Percentiles rank a stretch among this genome's conserved stretches.
Conservation (phyloP, 306 rosid genomes). For the Prunus mume region DNA sequence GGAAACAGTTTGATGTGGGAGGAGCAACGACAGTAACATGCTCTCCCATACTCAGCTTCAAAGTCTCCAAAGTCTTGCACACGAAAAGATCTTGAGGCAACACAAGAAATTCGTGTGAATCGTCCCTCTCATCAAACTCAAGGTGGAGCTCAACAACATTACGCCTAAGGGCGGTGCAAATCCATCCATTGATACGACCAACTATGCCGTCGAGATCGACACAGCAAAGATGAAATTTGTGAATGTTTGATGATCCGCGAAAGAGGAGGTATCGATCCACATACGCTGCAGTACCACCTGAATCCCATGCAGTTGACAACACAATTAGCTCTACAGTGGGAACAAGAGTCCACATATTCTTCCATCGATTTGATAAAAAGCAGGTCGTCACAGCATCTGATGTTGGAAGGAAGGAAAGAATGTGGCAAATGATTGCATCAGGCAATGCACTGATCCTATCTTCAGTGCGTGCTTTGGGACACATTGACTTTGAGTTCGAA, state of each 20-base stretch:
- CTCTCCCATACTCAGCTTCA: background rate
- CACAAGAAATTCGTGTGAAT: background rate
- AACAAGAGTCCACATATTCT: background rate
- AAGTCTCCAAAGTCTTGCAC: background rate
- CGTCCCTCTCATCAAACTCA: background rate
- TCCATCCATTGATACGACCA: background rate
- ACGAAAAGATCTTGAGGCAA: background rate
- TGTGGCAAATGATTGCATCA: background rate
- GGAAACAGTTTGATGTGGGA: background rate
- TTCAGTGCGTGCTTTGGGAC: background rate
- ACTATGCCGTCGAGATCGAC: background rate
- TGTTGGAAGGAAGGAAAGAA: slow-evolving; percentile 3
- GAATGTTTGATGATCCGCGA: background rate
- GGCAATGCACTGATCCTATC: background rate
- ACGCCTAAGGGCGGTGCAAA: background rate
- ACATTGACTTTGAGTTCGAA: background rate
- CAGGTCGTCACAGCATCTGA: background rate
- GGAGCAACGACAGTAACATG: background rate
- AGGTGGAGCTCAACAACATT: background rate
- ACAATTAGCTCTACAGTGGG: background rate
- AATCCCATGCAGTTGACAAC: background rate
- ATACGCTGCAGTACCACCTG: too few relatives aligned
- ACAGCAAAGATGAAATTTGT: background rate
- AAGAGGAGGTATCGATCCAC: background rate
- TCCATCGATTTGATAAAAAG: background rate